Evolutionary conservation across 106 monocot genomes (phyloP).

Genomic region (Platanthera zijinensis): DNA sequence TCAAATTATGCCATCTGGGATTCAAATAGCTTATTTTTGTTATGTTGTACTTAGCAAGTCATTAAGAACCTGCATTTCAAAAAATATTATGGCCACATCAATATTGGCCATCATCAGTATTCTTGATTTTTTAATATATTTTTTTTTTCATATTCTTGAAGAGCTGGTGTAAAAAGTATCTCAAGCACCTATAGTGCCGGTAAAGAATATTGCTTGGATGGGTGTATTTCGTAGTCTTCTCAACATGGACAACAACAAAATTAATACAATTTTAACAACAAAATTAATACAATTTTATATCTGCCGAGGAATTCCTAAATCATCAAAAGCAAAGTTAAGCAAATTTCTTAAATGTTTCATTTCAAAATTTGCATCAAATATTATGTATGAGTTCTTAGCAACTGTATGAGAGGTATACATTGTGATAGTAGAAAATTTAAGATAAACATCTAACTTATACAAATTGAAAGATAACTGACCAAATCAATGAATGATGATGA

Average conservation of each 20-base stretch:
- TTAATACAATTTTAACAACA: constrained; percentile 31
- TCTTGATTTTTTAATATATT: too few species aligned
- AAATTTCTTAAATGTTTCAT: not conserved
- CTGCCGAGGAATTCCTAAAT: not conserved
- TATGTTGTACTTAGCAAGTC: too few species aligned
- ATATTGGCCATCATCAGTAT: too few species aligned
- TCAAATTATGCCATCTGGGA: too few species aligned
- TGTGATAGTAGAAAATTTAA: not conserved
- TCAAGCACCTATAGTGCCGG: constrained; percentile 61
- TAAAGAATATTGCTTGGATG: constrained; percentile 61
- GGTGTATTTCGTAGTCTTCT: constrained; percentile 64
- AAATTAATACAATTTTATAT: constrained; percentile 12
- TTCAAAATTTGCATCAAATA: too few species aligned
- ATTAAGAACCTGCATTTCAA: too few species aligned
- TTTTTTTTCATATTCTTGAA: constrained; percentile 9
- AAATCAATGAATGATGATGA: too few species aligned
- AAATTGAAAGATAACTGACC: too few species aligned
- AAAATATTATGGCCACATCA: too few species aligned
- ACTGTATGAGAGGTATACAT: too few species aligned
- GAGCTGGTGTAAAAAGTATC: constrained; percentile 77
- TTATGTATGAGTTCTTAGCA: too few species aligned
- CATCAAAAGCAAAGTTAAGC: not conserved
- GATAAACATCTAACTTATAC: not conserved
- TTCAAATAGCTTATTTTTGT: too few species aligned
- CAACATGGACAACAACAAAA: constrained; percentile 64